phyloP scores from a whole-genome alignment of 345 rosid genomes.

The Mercurialis annua region DNA sequence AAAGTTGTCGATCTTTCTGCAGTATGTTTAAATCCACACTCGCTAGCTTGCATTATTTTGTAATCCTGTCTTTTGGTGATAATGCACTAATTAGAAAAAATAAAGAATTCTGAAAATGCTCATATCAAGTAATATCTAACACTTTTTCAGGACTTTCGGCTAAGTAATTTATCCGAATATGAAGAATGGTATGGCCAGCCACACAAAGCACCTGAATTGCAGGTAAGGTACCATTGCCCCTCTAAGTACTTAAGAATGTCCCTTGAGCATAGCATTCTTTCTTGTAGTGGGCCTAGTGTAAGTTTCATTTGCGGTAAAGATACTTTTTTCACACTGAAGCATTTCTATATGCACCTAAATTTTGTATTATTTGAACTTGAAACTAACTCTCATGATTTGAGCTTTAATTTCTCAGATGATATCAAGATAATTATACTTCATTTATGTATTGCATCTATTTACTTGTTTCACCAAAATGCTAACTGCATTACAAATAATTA shows the following conservation, averaged over 20 bases:
- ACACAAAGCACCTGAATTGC: slow-evolving; percentile 78
- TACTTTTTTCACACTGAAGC: background rate
- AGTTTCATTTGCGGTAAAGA: background rate
- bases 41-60: background rate
- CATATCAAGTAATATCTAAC: slow-evolving; percentile 5
- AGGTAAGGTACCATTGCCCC: slow-evolving; percentile 38
- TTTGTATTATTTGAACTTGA: background rate
- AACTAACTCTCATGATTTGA: background rate
- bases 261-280: background rate
- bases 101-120: slow-evolving; percentile 15
- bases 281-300: background rate
- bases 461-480: too few species aligned
- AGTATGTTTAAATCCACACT: slow-evolving; percentile 38
- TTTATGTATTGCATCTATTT: background rate
- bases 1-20: slow-evolving; percentile 98
- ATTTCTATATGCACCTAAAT: background rate
- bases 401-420: background rate
- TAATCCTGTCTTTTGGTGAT: background rate
- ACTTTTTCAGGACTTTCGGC: slow-evolving; percentile 59
- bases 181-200: slow-evolving; percentile 99
- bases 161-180: slow-evolving; percentile 64
- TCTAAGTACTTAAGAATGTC: background rate
- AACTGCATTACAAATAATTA: too few species aligned
- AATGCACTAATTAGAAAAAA: background rate
- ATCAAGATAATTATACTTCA: background rate